These are phyloP conservation scores for Echeveria elegans DNA, from an alignment of 164 flowering plant genomes.

Conservation along the genomic window DNA sequence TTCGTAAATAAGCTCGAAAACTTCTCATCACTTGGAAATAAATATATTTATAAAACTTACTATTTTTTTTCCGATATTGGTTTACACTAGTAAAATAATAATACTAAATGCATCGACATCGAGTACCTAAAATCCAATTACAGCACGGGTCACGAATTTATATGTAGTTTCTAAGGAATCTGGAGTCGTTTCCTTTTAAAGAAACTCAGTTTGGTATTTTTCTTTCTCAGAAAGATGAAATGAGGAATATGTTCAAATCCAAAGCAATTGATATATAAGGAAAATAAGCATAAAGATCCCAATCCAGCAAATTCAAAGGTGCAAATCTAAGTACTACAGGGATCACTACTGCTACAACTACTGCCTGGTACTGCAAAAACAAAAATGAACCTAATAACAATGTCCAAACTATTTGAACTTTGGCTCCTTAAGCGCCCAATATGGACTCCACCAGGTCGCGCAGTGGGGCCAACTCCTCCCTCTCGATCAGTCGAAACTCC, in stretches of 20 bases:
- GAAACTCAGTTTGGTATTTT: no score
- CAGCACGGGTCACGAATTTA: no score
- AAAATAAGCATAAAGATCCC: background rate
- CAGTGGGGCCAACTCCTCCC: constrained; percentile 96
- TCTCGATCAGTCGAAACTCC: constrained; percentile 95
- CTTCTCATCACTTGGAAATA: no score
- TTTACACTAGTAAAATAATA: no score
- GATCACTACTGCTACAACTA: background rate
- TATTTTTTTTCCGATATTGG: no score
- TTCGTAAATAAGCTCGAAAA: no score
- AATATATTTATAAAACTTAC: no score
- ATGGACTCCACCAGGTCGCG: constrained; percentile 94
- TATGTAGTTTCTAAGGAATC: no score
- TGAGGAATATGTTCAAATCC: background rate
- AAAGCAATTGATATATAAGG: background rate
- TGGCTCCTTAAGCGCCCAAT: background rate
- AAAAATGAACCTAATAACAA: background rate
- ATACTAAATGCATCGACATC: no score
- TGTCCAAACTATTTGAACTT: background rate
- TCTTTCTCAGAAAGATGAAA: background rate
- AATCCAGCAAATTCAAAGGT: background rate
- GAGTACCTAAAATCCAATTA: no score
- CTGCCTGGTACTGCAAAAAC: background rate
- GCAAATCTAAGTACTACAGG: background rate
- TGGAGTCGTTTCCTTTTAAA: no score